Conservation (phyloP, 257 asterid genomes). For the Nemophila menziesii region DNA sequence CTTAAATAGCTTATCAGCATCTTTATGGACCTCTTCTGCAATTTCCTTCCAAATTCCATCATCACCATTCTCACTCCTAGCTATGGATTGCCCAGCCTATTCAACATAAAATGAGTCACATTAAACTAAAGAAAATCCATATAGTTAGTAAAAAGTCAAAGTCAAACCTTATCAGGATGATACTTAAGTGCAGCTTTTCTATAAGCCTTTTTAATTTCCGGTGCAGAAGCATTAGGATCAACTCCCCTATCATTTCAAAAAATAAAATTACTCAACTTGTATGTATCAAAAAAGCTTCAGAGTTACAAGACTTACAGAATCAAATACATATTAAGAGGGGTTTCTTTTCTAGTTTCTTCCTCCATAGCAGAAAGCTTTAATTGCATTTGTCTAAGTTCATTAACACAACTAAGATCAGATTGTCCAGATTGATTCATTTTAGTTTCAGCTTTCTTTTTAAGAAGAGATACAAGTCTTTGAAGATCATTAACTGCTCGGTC, state of each 20-base stretch:
- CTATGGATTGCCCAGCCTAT: conserved; percentile 82
- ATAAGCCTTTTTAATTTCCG: conserved; percentile 85
- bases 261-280: conserved; percentile 5
- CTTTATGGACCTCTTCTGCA: conserved; percentile 65
- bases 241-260: conserved; percentile 65
- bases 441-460: conserved; percentile 47
- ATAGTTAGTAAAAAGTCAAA: conserved; percentile 6
- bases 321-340: conserved; percentile 77
- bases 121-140: neutral
- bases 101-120: conserved; percentile 10
- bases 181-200: conserved; percentile 86
- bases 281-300: neutral
- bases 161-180: conserved; percentile 91
- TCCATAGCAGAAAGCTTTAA: conserved; percentile 62
- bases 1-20: conserved; percentile 84
- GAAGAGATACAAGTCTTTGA: conserved; percentile 54
- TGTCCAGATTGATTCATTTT: conserved; percentile 33
- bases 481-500: conserved; percentile 80
- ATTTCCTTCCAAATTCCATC: conserved; percentile 77
- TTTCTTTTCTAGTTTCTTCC: conserved; percentile 63
- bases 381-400: conserved; percentile 68
- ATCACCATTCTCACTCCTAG: conserved; percentile 65
- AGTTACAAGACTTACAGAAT: conserved; percentile 56
- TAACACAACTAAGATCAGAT: conserved; percentile 33
- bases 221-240: conserved; percentile 67